Conservation (phyloP, 108 stramenopile genomes). For the Mayamaea pseudoterrestris region DNA sequence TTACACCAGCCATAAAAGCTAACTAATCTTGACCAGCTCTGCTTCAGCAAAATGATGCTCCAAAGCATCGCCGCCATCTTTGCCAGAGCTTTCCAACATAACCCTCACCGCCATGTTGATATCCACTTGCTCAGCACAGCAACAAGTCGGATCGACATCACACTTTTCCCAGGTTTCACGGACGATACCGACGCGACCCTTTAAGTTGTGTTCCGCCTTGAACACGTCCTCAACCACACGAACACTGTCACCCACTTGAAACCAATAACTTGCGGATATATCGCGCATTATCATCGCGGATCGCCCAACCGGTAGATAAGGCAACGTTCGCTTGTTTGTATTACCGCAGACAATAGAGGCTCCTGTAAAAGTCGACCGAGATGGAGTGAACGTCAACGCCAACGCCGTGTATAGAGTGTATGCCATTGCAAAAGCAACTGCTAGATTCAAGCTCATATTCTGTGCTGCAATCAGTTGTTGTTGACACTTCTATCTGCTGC, state of each 20-base stretch:
- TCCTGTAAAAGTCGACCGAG: no score
- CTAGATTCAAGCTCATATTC: no score
- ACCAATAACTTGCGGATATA: constrained; percentile 35
- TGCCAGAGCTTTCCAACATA: constrained; percentile 17
- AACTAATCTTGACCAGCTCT: no score
- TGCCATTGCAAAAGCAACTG: no score
- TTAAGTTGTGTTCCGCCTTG: constrained; percentile 13
- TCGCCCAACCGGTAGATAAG: constrained; percentile 7
- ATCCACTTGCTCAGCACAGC: constrained; percentile 73
- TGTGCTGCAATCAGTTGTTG: no score
- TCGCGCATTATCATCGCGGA: constrained; percentile 58
- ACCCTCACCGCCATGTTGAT: constrained; percentile 47
- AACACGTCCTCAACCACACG: constrained; percentile 33
- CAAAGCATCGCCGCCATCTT: constrained; percentile 14
- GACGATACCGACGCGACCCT: constrained; percentile 35
- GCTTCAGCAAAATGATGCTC: constrained; percentile 56
- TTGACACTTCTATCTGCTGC: no score
- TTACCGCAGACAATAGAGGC: no score
- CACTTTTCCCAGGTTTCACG: constrained; percentile 79
- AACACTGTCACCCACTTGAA: constrained; percentile 46
- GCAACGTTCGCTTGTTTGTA: constrained; percentile 14
- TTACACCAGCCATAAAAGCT: no score
- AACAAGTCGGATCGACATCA: constrained; percentile 75
- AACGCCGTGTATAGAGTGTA: no score
- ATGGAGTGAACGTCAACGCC: no score